phyloP scores from a whole-genome alignment of 805 yeast genomes.

The Barnettozyma salicaria region DNA sequence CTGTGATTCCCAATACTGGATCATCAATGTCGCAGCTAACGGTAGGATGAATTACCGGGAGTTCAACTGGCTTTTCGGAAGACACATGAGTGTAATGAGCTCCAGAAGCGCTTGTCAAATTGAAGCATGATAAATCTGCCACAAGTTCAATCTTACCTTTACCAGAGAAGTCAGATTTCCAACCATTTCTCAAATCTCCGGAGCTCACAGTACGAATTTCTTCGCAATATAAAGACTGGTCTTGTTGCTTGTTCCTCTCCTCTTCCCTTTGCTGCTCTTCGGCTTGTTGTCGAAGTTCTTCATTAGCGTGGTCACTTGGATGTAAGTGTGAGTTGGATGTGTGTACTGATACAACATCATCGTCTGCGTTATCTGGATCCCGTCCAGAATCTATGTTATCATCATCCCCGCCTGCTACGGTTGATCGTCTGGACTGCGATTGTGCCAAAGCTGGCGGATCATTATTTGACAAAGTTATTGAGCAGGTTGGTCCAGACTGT shows the following conservation, averaged over 20 bases:
- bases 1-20: constrained; percentile 70
- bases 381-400: constrained; percentile 7
- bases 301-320: constrained; percentile 31
- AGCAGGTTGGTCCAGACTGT: constrained; percentile 34
- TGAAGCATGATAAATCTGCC: constrained; percentile 59
- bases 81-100: constrained; percentile 41
- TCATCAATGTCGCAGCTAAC: constrained; percentile 79
- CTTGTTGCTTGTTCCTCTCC: constrained; percentile 25
- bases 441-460: constrained; percentile 20
- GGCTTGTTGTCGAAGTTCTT: constrained; percentile 25
- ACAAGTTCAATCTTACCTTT: constrained; percentile 76
- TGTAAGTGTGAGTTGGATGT: constrained; percentile 13
- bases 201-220: constrained; percentile 67
- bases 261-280: constrained; percentile 26
- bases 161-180: constrained; percentile 88
- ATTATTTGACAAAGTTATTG: constrained; percentile 28
- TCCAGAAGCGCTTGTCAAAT: constrained; percentile 47
- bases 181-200: constrained; percentile 84
- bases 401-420: constrained; percentile 3
- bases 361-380: constrained; percentile 9
- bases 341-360: constrained; percentile 11
- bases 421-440: constrained; percentile 16
- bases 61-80: constrained; percentile 33
- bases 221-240: constrained; percentile 51
- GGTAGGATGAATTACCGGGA: constrained; percentile 33